Base-by-base conservation (phyloP, 495 filamentous ascomycete genomes). In the Apodospora peruviana region DNA sequence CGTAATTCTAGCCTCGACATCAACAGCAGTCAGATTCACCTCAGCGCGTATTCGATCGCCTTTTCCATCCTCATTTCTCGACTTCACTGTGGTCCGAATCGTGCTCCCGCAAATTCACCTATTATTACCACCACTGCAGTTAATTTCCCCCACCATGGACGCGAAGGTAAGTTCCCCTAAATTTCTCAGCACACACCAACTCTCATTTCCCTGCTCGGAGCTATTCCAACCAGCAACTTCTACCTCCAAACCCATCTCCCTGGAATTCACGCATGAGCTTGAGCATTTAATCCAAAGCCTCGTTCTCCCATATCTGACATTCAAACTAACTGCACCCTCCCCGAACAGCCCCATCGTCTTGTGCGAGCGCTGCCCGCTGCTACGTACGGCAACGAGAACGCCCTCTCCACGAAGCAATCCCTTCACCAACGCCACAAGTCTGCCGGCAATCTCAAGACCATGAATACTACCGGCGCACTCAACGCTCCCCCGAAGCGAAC, bases 361-460 rank as follows among this genome's bases (percentile, higher is more conserved):
- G 49, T 71, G 27, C 81, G 82, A 51, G 70, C 73, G 21, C 64
- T 85, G 58, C 80, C 79, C 61, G 73, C 81, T 51, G 74, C 76
- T 56, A 76, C 39, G 4, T 53, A 56, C 40, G 61, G 82, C 56
- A 87, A 90, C 71, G 93, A 97, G 68, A 91, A 91, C 64, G 73
- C 73, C 19, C 73, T 80, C 17, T 66, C 78, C 14, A 52, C 71
- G 40, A 75, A 75, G 52, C 88, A 84, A 62, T 65, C 77, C 22
- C 66, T 86, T 47, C 87, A 90, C 55, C 84, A 91, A 58, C 84
- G 83, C 21, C 85, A 89, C 71, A 95, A 91, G 66, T 93, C 89
- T 0, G 84, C 81, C 8, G 77, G 86, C 18, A 85, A 83, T 38
- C 67, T 90, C 39, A 80, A 76, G 39, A 69, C 72, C 20, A 67